Evolutionary conservation across 495 filamentous ascomycete species (phyloP).

Genomic region (Penicillium longicatenatum): DNA sequence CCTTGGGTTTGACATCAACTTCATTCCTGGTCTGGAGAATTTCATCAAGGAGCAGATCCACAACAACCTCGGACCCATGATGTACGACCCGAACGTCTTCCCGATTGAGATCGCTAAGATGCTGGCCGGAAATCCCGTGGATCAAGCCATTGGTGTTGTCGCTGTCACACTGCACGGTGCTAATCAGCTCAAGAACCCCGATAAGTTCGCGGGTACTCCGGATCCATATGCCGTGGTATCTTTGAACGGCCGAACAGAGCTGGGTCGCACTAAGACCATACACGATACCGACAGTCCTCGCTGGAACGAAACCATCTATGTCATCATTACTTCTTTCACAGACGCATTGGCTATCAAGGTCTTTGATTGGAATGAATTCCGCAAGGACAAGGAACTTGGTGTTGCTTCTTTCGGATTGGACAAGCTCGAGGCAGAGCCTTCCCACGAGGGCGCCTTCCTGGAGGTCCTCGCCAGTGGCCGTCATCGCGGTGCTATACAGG

Average conservation of each 20-base stretch:
- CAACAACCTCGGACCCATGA: constrained; percentile 87
- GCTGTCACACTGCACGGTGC: constrained; percentile 90
- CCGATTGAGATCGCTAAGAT: constrained; percentile 98
- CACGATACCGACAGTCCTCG: constrained; percentile 81
- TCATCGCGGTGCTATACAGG: constrained; percentile 72
- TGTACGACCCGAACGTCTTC: constrained; percentile 97
- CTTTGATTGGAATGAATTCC: constrained; percentile 92
- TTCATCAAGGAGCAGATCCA: constrained; percentile 98
- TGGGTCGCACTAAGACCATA: constrained; percentile 87
- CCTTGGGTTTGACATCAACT: constrained; percentile 98
- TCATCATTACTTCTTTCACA: constrained; percentile 86
- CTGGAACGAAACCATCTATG: constrained; percentile 96
- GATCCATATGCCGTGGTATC: constrained; percentile 92
- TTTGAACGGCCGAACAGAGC: constrained; percentile 74
- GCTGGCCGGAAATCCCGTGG: constrained; percentile 91
- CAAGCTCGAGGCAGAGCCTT: constrained; percentile 69
- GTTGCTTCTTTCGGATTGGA: constrained; percentile 82
- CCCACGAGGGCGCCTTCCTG: constrained; percentile 80
- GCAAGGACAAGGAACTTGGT: constrained; percentile 96
- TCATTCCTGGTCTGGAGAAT: constrained; percentile 87
- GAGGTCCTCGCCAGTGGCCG: constrained; percentile 86
- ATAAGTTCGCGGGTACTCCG: constrained; percentile 89
- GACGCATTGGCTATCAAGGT: constrained; percentile 81
- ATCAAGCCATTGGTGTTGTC: constrained; percentile 93
- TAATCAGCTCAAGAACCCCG: constrained; percentile 88